phyloP scores from a whole-genome alignment of 129 eudicot genomes.

The Tanacetum coccineum region DNA sequence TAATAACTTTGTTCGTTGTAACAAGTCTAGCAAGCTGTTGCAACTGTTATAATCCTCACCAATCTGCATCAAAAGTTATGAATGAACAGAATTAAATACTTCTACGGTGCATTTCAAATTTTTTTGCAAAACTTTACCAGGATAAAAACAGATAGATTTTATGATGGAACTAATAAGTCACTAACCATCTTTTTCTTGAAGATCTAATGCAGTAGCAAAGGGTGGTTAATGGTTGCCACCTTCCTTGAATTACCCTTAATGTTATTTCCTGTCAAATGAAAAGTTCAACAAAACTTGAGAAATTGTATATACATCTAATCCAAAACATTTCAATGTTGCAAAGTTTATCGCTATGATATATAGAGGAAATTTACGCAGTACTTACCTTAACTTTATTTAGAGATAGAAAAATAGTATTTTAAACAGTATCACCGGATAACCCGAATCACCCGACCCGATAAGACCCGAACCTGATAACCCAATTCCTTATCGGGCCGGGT shows the following conservation, averaged over 20 bases:
- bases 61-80: conserved; percentile 11
- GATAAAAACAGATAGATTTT: background rate
- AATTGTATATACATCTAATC: background rate
- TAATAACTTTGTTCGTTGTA: background rate
- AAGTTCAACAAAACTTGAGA: background rate
- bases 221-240: conserved; percentile 28
- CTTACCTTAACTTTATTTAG: too few species aligned
- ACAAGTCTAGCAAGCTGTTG: background rate
- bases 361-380: too few species aligned
- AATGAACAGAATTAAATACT: background rate
- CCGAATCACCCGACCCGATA: too few species aligned
- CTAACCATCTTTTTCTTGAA: conserved; percentile 46
- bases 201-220: conserved; percentile 29
- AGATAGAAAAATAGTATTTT: too few species aligned
- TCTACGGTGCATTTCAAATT: background rate
- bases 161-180: too few species aligned
- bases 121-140: background rate
- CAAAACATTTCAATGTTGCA: too few species aligned
- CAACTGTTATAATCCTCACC: conserved; percentile 3
- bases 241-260: conserved; percentile 28
- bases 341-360: too few species aligned
- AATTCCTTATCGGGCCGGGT: too few species aligned
- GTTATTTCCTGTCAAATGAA: conserved; percentile 14
- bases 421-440: too few species aligned
- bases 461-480: too few species aligned